phyloP scores from a whole-genome alignment of 495 filamentous ascomycete species.

The Penicillium canariense region DNA sequence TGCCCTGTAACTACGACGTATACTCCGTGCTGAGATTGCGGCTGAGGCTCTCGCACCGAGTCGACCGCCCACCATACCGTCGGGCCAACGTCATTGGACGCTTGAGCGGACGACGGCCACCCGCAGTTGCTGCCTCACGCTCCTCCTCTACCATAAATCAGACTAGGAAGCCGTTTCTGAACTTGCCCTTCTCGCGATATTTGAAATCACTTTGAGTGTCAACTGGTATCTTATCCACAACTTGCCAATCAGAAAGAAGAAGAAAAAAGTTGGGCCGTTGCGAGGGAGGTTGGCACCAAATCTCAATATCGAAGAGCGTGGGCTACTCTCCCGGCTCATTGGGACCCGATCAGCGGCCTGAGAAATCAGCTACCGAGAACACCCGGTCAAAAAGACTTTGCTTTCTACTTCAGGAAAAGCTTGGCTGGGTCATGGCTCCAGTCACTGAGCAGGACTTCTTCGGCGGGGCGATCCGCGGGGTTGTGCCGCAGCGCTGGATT shows the following conservation, averaged over 20 bases:
- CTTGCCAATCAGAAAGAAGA: not conserved
- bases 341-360: not conserved
- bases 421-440: conserved; percentile 34
- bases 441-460: conserved; percentile 66
- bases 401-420: not conserved
- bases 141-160: conserved; percentile 11
- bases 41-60: not conserved
- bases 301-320: conserved; percentile 8
- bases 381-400: not conserved
- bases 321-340: not conserved
- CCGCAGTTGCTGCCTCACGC: conserved; percentile 23
- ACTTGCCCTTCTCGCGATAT: not conserved
- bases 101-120: conserved; percentile 22
- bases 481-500: conserved; percentile 68
- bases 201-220: not conserved
- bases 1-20: not conserved
- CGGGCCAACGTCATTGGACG: conserved; percentile 27
- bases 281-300: conserved; percentile 11
- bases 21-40: no score
- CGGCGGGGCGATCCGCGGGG: conserved; percentile 74
- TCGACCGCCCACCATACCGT: not conserved
- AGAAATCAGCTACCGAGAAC: not conserved
- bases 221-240: not conserved
- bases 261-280: conserved; percentile 4
- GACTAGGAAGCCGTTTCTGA: not conserved